Conservation (phyloP, 495 filamentous ascomycete genomes). For the Staphylotrichum longicolle region DNA sequence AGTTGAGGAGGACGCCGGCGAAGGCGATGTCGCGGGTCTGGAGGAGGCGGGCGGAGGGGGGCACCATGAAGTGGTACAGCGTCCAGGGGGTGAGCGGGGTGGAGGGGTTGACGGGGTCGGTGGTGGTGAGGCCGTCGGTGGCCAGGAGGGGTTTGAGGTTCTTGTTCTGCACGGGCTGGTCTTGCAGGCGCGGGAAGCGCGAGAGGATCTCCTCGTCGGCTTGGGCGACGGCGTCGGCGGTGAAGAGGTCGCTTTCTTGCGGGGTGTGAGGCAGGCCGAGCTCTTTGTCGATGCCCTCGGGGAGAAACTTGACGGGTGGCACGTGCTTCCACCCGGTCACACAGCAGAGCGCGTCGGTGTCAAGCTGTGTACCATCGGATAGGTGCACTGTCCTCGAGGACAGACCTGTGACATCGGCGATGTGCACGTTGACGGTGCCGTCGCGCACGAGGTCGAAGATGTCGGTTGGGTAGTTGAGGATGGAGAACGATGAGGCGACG, state of each 20-base stretch:
- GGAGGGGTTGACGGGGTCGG: conserved; percentile 37
- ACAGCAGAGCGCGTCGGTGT: conserved; percentile 64
- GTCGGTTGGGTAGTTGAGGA: conserved; percentile 67
- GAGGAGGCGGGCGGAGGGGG: conserved; percentile 52
- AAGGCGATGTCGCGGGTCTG: conserved; percentile 63
- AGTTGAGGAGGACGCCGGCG: conserved; percentile 61
- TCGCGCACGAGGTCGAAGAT: conserved; percentile 61
- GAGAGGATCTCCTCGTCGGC: conserved; percentile 67
- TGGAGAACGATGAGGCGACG: conserved; percentile 58
- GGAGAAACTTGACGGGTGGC: conserved; percentile 62
- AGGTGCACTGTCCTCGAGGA: conserved; percentile 52
- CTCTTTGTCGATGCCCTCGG: conserved; percentile 51
- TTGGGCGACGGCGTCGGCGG: conserved; percentile 24
- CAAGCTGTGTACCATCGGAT: conserved; percentile 52
- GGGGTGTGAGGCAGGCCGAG: conserved; percentile 45
- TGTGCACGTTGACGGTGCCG: conserved; percentile 59
- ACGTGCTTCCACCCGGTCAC: conserved; percentile 66
- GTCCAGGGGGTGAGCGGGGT: conserved; percentile 42
- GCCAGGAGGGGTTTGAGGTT: conserved; percentile 45
- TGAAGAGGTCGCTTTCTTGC: conserved; percentile 29
- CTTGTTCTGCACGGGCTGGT: conserved; percentile 45
- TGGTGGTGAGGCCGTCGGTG: conserved; percentile 35
- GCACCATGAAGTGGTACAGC: conserved; percentile 70
- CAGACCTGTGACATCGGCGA: conserved; percentile 59
- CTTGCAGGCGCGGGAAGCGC: conserved; percentile 61